Percentiles rank a stretch among this genome's conserved stretches.
These are phyloP conservation scores for Vanrija pseudolonga DNA, from an alignment of 1,284 basidiomycete species.

Conservation along the genomic window DNA sequence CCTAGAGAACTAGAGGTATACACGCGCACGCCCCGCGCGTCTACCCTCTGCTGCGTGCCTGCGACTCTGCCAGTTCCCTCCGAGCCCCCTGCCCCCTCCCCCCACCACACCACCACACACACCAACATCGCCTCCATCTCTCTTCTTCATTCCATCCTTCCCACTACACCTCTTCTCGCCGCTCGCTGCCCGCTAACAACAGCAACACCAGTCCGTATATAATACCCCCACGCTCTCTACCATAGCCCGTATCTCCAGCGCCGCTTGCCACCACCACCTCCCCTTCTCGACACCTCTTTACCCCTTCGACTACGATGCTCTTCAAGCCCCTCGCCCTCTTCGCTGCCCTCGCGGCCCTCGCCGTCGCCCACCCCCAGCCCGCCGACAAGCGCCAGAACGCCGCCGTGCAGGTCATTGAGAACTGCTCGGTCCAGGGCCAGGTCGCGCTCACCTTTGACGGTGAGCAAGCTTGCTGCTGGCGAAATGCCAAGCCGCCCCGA, in stretches of 20 bases:
- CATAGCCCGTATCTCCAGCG: too few species aligned
- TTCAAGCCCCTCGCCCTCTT: constrained; percentile 12
- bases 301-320: constrained; percentile 5
- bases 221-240: not conserved
- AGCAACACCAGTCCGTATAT: too few species aligned
- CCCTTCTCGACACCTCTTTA: not conserved
- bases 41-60: too few species aligned
- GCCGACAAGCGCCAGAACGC: not conserved
- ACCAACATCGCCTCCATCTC: too few species aligned
- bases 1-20: too few species aligned
- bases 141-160: not conserved
- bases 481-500: too few species aligned
- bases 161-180: not conserved
- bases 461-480: constrained; percentile 13
- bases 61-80: too few species aligned
- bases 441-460: constrained; percentile 57
- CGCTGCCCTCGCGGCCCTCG: constrained; percentile 15
- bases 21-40: too few species aligned
- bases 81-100: too few species aligned
- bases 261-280: too few species aligned
- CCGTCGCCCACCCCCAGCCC: constrained; percentile 11
- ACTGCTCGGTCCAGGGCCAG: constrained; percentile 36
- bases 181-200: not conserved
- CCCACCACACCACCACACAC: too few species aligned
- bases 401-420: constrained; percentile 27